These are phyloP conservation scores for Halophytophthora batemanensis DNA, from an alignment of 352 stramenopile genomes.

Conservation along the genomic window DNA sequence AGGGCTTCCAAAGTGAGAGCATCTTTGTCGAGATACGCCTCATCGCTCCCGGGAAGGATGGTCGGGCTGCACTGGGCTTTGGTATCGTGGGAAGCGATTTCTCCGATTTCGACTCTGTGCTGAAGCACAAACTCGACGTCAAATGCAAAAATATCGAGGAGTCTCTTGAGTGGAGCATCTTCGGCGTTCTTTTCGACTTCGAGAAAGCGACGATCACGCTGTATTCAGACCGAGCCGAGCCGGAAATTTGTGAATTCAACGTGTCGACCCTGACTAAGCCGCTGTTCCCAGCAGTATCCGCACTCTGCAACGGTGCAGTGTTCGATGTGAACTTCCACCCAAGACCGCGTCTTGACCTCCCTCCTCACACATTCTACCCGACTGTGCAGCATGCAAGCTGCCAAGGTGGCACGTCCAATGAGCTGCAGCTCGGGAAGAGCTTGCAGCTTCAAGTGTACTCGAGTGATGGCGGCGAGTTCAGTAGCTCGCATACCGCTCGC, in stretches of 20 bases:
- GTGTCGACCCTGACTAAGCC: slow-evolving; percentile 28
- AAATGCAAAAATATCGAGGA: slow-evolving; percentile 39
- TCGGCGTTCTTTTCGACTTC: slow-evolving; percentile 84
- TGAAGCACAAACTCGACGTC: slow-evolving; percentile 31
- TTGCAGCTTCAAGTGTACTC: slow-evolving; percentile 63
- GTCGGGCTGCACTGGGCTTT: slow-evolving; percentile 45
- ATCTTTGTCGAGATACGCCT: slow-evolving; percentile 66
- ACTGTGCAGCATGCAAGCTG: slow-evolving; percentile 36
- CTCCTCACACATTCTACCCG: slow-evolving; percentile 31
- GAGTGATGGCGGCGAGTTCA: slow-evolving; percentile 84
- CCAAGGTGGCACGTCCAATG: slow-evolving; percentile 44
- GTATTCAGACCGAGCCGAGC: slow-evolving; percentile 47
- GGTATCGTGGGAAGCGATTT: slow-evolving; percentile 49
- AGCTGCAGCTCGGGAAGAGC: slow-evolving; percentile 69
- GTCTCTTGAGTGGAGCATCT: slow-evolving; percentile 27
- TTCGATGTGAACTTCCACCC: slow-evolving; percentile 75
- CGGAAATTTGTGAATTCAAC: slow-evolving; percentile 34
- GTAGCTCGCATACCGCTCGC: slow-evolving; percentile 49
- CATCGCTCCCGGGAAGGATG: slow-evolving; percentile 44
- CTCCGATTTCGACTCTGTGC: slow-evolving; percentile 10
- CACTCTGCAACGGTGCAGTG: slow-evolving; percentile 65
- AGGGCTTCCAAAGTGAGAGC: slow-evolving; percentile 45
- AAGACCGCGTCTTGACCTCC: slow-evolving; percentile 43
- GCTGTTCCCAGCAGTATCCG: slow-evolving; percentile 55
- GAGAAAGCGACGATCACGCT: slow-evolving; percentile 50